Evolutionary conservation across 805 yeast genomes (phyloP).

Genomic region (Hanseniaspora hatyaiensis): DNA sequence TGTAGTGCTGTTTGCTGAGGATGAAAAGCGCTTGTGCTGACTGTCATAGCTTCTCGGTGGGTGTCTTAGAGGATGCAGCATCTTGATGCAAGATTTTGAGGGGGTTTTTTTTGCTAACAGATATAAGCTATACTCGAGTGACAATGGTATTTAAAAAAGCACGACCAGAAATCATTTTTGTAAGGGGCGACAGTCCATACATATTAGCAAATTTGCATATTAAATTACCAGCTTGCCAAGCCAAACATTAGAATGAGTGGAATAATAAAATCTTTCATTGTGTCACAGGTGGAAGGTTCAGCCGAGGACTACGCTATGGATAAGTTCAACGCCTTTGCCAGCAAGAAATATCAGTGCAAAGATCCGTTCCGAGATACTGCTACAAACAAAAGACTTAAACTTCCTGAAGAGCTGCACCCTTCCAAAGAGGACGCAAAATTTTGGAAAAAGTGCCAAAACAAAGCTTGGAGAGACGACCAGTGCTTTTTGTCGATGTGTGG

Average conservation of each 20-base stretch:
- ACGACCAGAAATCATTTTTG: no score
- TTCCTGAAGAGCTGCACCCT: constrained; percentile 41
- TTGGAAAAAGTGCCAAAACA: constrained; percentile 62
- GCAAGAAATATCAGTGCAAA: constrained; percentile 16
- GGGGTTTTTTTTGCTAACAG: no score
- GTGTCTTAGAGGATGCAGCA: no score
- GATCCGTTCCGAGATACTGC: constrained; percentile 53
- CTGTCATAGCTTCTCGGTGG: no score
- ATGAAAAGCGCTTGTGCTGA: no score
- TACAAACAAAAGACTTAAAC: constrained; percentile 46
- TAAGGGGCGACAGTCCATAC: no score
- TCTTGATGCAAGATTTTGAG: no score
- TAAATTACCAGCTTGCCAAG: no score
- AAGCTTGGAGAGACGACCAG: constrained; percentile 81
- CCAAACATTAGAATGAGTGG: no score
- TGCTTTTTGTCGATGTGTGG: constrained; percentile 51
- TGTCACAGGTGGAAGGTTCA: neutral
- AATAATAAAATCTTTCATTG: neutral
- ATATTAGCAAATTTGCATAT: neutral
- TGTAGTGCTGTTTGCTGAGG: no score
- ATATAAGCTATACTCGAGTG: no score
- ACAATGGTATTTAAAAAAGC: no score
- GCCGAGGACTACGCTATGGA: constrained; percentile 11
- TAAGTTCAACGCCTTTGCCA: constrained; percentile 11
- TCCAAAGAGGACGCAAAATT: constrained; percentile 48